A percentile compares a stretch with the other conserved stretches of the same genome.
Evolutionary conservation across 306 rosid species (phyloP).

Genomic region (Glycine latifolia): DNA sequence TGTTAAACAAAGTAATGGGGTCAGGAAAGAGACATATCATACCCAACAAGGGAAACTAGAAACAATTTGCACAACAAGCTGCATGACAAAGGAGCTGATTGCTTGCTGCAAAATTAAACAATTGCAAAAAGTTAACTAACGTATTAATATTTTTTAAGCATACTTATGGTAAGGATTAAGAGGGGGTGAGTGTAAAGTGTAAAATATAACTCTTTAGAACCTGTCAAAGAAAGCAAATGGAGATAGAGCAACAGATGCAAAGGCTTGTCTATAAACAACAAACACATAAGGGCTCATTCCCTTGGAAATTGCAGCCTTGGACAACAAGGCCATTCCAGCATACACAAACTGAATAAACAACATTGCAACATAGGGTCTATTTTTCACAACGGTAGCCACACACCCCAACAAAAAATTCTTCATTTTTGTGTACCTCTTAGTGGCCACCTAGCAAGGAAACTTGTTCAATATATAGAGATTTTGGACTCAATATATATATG

Average conservation of each 20-base stretch:
- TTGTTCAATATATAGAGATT: constrained; percentile 50
- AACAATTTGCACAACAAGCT: constrained; percentile 73
- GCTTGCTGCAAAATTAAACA: constrained; percentile 61
- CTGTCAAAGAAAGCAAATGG: constrained; percentile 88
- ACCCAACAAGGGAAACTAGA: constrained; percentile 84
- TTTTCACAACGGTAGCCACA: constrained; percentile 45
- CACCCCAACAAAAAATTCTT: constrained; percentile 47
- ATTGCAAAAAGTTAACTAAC: neutral
- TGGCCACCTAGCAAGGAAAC: constrained; percentile 30
- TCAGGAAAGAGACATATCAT: constrained; percentile 47
- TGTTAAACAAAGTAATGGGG: constrained; percentile 4
- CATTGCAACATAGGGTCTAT: constrained; percentile 79
- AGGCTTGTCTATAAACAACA: constrained; percentile 91
- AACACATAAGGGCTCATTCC: constrained; percentile 94
- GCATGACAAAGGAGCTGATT: constrained; percentile 65
- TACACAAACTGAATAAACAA: constrained; percentile 70
- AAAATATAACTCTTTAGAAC: constrained; percentile 40
- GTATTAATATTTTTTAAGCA: neutral
- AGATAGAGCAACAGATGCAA: constrained; percentile 72
- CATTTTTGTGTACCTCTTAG: constrained; percentile 38
- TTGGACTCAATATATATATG: constrained; percentile 4
- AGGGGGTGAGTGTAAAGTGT: neutral
- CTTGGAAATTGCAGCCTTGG: constrained; percentile 82
- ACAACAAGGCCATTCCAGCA: constrained; percentile 94
- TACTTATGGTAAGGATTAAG: neutral